Evolutionary conservation across 345 rosid genomes (phyloP).

Genomic region (Aquilaria yunnanensis): DNA sequence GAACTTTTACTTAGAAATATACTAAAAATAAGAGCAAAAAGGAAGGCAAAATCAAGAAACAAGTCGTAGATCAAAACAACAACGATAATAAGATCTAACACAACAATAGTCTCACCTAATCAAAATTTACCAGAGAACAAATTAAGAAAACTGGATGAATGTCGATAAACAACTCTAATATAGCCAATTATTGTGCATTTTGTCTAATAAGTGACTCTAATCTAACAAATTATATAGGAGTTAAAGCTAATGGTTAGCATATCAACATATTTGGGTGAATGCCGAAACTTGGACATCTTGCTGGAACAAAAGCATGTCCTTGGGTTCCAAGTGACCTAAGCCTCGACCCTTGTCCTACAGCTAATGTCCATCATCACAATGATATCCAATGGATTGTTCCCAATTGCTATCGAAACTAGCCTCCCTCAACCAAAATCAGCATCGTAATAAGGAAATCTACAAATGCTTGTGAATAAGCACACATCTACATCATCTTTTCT

Average conservation of each 20-base stretch:
- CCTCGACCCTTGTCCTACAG: constrained; percentile 34
- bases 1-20: too few species aligned
- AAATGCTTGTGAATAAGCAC: constrained; percentile 26
- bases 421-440: constrained; percentile 56
- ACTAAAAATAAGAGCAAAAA: too few species aligned
- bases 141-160: too few species aligned
- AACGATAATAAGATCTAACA: too few species aligned
- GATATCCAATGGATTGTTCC: constrained; percentile 18
- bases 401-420: constrained; percentile 31
- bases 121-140: too few species aligned
- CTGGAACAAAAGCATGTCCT: constrained; percentile 9
- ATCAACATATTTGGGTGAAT: neutral
- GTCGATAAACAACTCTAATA: too few species aligned
- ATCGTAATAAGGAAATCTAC: constrained; percentile 32
- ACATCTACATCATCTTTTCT: constrained; percentile 9
- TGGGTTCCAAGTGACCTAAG: constrained; percentile 34
- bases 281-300: constrained; percentile 11
- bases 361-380: constrained; percentile 33
- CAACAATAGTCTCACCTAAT: too few species aligned
- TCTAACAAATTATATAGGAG: too few species aligned
- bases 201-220: too few species aligned
- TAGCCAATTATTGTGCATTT: too few species aligned
- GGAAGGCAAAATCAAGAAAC: too few species aligned
- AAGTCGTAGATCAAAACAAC: too few species aligned
- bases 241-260: neutral